Evolutionary conservation across 1,284 basidiomycete genomes (phyloP), one percentile per base, ranked within the genome.

Genomic region (Irpex lacteus): DNA sequence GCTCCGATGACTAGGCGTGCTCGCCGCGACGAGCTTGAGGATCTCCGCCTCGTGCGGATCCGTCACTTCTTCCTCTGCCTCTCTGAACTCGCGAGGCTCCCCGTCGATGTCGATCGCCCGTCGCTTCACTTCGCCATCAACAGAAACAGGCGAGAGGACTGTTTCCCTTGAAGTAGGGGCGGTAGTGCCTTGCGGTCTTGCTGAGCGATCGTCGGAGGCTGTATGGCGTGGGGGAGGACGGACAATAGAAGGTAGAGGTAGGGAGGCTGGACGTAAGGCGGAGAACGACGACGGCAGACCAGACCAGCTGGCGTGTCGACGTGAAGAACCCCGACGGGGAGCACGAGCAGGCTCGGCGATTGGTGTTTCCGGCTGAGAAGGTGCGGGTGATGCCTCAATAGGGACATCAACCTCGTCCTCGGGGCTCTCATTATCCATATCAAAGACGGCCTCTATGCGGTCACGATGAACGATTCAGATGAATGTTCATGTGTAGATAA

Each of bases 1-100:
- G 15, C 80, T 83, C 63, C 89, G 80, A 72, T 92, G 90, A 68
- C 87, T 91, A 0, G 90, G 88, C 21, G 80, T 85, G 73, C 84
- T 80, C 37, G 88, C 89, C 4, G 86, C 89, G 13, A 91, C 83
- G 26, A 90, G 77, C 67, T 81, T 82, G 67, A 85, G 67, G 47
- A 91, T 78, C 65, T 86, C 83, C 40, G 77, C 80, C 67, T 89
- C 85, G 54, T 80, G 81, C 61, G 81, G 73, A 65, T 84, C 80
- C 15, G 71, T 63, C 3, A 66, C 44, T 47, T 71, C 68, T 7
- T 67, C 67, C n/a, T 65, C 66, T 44, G 32, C 32, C 32, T 60
- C 54, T 57, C 19, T 18, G 49, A 60, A 9, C 40, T 60, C 40
- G 21, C 49, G 62, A 44, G 50, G 44, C 34, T 62, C 26, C 19